Evolutionary conservation across 192 early-diverging fungal species (phyloP), one percentile per base, ranked within the genome.

Genomic region (Physocladia obscura): DNA sequence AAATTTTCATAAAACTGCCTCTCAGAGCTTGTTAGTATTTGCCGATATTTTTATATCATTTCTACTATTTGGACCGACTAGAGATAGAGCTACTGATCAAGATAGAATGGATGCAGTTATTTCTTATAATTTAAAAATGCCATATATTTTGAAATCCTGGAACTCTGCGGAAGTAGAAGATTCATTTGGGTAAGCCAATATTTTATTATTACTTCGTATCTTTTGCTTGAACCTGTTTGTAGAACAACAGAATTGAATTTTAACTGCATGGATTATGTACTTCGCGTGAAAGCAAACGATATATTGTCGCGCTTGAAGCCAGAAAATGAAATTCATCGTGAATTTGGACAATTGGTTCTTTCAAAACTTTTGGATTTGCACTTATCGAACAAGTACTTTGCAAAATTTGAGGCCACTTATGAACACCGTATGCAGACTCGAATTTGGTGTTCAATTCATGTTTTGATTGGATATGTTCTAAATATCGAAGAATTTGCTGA

Each of bases 101-200:
- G 77, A 82, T 54, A 78, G 79, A 38, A 31, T 82, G n/a, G 84
- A 86, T 40, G 76, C 78, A 0, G 74, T 72, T 22, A 67, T 86
- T 32, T 56, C 74, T 17, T 54, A 71, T 2, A 84, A 77, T 54
- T 54, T 83, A 15, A 63, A 62, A 1, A 55, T 29, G n/a, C n/a
- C n/a, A n/a, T n/a, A n/a, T n/a, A n/a, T n/a, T n/a, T n/a, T n/a
- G n/a, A n/a, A n/a, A n/a, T n/a, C n/a, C n/a, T n/a, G n/a, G n/a
- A n/a, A n/a, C n/a, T n/a, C n/a, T n/a, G n/a, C n/a, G n/a, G n/a
- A n/a, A n/a, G n/a, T n/a, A n/a, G n/a, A n/a, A n/a, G n/a, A 29
- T 24, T 3, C n/a, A 2, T n/a, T n/a, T n/a, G n/a, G n/a, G n/a
- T n/a, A n/a, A n/a, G n/a, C n/a, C n/a, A n/a, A n/a, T n/a, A n/a